phyloP scores from a whole-genome alignment of 345 rosid genomes.

The Populus pruinosa region DNA sequence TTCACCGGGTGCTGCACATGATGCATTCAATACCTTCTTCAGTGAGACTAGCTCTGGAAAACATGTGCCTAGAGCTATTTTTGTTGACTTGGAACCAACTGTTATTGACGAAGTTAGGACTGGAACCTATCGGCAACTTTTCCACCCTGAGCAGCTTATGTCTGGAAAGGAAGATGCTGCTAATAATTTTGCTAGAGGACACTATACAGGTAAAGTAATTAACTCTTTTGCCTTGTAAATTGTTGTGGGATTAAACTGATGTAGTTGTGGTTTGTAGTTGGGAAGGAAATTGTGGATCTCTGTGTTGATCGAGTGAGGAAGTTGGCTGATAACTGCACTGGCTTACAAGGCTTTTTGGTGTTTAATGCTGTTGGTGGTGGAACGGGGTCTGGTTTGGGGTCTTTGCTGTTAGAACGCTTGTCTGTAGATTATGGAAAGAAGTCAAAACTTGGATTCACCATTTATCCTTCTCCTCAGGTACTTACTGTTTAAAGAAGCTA shows the following conservation, averaged over 20 bases:
- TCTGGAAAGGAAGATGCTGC: constrained; percentile 45
- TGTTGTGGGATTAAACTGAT: constrained; percentile 1
- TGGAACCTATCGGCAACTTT: constrained; percentile 30
- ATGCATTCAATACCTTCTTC: constrained; percentile 42
- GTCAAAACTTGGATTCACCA: constrained; percentile 37
- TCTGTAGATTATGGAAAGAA: constrained; percentile 39
- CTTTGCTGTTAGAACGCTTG: constrained; percentile 36
- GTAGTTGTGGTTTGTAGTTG: constrained; percentile 22
- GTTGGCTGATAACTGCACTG: constrained; percentile 38
- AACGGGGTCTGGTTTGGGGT: constrained; percentile 39
- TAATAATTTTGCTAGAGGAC: constrained; percentile 37
- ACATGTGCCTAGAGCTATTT: constrained; percentile 38
- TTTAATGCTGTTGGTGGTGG: constrained; percentile 38
- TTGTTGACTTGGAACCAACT: constrained; percentile 35
- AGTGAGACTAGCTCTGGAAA: constrained; percentile 39
- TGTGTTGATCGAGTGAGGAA: constrained; percentile 40
- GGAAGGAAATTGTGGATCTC: constrained; percentile 38
- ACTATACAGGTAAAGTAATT: constrained; percentile 26
- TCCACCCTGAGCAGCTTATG: constrained; percentile 39
- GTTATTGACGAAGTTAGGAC: constrained; percentile 38
- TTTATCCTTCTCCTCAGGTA: constrained; percentile 42
- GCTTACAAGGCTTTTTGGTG: constrained; percentile 36
- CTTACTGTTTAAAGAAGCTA: neutral
- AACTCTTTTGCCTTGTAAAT: neutral
- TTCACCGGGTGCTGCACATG: constrained; percentile 24